Conservation (phyloP, 2,329 filamentous ascomycete genomes). For the Eurotiales sp. region DNA sequence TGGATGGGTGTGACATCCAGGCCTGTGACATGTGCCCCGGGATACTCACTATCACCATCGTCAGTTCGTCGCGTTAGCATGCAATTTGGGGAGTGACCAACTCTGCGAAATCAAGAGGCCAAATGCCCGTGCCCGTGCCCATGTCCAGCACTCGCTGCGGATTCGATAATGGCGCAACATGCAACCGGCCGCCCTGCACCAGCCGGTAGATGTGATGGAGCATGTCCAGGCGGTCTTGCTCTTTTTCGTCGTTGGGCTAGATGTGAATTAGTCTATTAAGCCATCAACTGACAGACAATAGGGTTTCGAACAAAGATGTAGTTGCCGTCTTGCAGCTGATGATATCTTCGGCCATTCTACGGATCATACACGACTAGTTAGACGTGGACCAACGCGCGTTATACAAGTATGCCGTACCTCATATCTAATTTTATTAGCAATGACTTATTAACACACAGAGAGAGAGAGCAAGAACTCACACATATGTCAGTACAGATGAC, state of each 20-base stretch:
- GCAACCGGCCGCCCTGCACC: constrained; percentile 25
- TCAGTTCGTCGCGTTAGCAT: background rate
- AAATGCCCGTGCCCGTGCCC: constrained; percentile 28
- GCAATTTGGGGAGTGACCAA: background rate
- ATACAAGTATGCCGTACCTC: constrained; percentile 9
- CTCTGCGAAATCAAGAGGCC: constrained; percentile 33
- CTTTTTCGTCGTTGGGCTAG: constrained; percentile 32
- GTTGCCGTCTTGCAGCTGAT: constrained; percentile 20
- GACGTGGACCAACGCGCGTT: too few relatives aligned
- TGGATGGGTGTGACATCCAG: constrained; percentile 20
- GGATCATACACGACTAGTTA: background rate
- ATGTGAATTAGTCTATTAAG: background rate
- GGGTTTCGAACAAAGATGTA: constrained; percentile 21
- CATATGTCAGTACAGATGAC: background rate
- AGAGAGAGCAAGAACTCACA: background rate
- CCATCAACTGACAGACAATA: background rate
- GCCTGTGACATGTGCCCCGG: background rate
- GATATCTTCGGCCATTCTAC: constrained; percentile 23
- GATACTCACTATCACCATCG: background rate
- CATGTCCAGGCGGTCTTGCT: constrained; percentile 32
- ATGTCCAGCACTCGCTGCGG: constrained; percentile 30
- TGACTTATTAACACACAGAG: background rate
- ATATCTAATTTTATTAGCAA: constrained; percentile 3
- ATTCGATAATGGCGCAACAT: constrained; percentile 25
- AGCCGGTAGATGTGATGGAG: constrained; percentile 31